Percentiles rank a stretch among this genome's conserved stretches.
Conservation (phyloP, 306 rosid species). For the Quercus alba region DNA sequence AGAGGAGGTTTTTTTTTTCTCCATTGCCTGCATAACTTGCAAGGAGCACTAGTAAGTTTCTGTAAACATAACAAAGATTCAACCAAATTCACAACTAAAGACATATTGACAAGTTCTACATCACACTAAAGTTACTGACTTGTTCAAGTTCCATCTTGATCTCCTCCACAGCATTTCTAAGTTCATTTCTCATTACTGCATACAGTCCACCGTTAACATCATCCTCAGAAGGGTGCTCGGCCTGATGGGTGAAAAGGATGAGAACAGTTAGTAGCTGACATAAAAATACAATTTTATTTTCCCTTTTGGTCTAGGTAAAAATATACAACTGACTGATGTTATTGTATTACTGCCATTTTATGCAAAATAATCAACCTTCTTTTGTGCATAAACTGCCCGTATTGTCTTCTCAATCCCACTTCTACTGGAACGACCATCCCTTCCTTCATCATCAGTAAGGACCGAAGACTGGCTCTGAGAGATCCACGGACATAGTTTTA, state of each 20-base stretch:
- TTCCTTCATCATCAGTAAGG: conserved; percentile 84
- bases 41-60: conserved; percentile 4
- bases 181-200: conserved; percentile 62
- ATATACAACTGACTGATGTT: conserved; percentile 8
- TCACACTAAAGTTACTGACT: conserved; percentile 39
- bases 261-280: conserved; percentile 22
- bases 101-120: conserved; percentile 14
- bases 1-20: conserved; percentile 51
- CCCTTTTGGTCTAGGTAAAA: neutral
- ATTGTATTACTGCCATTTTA: conserved; percentile 16
- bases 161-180: conserved; percentile 55
- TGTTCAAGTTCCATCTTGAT: conserved; percentile 60
- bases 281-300: neutral
- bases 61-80: conserved; percentile 7
- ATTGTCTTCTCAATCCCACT: conserved; percentile 50
- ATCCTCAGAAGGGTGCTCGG: conserved; percentile 33
- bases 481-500: conserved; percentile 18
- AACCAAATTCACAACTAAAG: conserved; percentile 6
- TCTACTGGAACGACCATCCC: conserved; percentile 42
- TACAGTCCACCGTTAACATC: conserved; percentile 44
- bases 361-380: conserved; percentile 44
- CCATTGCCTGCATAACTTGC: conserved; percentile 48
- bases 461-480: conserved; percentile 92
- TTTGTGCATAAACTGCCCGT: conserved; percentile 50
- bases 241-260: conserved; percentile 43